A percentile compares a stretch with the other conserved stretches of the same genome.
Evolutionary conservation across 768 basidiomycete species (phyloP).

Genomic region (Macrocybe gigantea): DNA sequence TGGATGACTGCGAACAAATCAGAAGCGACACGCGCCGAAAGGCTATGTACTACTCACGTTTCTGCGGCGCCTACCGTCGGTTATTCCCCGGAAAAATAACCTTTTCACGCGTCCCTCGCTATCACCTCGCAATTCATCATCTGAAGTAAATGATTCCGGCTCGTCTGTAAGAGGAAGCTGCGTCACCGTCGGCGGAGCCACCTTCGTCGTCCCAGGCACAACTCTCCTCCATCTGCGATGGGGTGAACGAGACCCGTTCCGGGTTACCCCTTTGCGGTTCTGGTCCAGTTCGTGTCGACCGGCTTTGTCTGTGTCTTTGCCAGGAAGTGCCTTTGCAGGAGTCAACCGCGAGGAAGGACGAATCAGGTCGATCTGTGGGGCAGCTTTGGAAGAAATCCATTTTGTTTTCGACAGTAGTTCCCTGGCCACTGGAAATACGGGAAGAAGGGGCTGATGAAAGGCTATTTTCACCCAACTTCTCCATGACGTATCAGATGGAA

Average conservation of each 20-base stretch:
- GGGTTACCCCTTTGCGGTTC: background rate
- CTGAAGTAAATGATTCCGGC: slow-evolving; percentile 28
- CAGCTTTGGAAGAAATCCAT: slow-evolving; percentile 43
- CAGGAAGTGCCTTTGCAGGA: slow-evolving; percentile 15
- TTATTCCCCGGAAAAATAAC: no score
- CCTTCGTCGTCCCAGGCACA: slow-evolving; percentile 20
- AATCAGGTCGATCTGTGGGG: slow-evolving; percentile 24
- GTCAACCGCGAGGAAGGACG: slow-evolving; percentile 23
- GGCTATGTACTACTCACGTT: no score
- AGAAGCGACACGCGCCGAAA: no score
- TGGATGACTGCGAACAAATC: no score
- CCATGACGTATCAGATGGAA: slow-evolving; percentile 75
- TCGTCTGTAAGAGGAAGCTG: slow-evolving; percentile 32
- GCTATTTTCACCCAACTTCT: slow-evolving; percentile 81
- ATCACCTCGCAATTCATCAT: slow-evolving; percentile 1
- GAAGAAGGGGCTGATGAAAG: slow-evolving; percentile 72
- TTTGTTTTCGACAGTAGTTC: slow-evolving; percentile 77
- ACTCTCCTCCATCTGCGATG: slow-evolving; percentile 18
- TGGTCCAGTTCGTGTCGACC: slow-evolving; percentile 3
- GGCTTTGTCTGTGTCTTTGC: slow-evolving; percentile 10
- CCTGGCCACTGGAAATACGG: slow-evolving; percentile 72
- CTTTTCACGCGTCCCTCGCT: no score
- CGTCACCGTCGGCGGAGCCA: slow-evolving; percentile 17
- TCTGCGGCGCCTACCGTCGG: no score
- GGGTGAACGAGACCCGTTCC: slow-evolving; percentile 9